These are phyloP conservation scores for Penicillium angulare DNA, from an alignment of 495 filamentous ascomycete species.

Conservation along the genomic window DNA sequence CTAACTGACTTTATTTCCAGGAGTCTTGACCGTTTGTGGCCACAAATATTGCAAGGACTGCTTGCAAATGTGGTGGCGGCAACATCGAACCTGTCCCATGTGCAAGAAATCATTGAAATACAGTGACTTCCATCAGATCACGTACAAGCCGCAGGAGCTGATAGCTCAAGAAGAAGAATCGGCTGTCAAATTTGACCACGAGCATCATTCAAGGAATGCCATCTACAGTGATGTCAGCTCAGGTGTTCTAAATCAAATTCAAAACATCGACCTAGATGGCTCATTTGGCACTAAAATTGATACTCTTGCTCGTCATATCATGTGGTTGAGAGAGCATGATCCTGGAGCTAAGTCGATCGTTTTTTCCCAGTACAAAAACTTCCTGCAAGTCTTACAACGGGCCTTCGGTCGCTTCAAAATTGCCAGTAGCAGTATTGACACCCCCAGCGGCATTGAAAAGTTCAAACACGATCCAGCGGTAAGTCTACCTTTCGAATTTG, in stretches of 20 bases:
- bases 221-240: conserved; percentile 79
- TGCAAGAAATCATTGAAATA: conserved; percentile 67
- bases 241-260: conserved; percentile 72
- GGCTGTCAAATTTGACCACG: conserved; percentile 25
- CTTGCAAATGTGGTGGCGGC: conserved; percentile 69
- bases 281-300: conserved; percentile 90
- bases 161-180: conserved; percentile 64
- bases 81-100: conserved; percentile 65
- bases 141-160: conserved; percentile 72
- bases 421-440: conserved; percentile 64
- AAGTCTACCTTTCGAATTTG: conserved; percentile 14
- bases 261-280: conserved; percentile 70
- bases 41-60: conserved; percentile 90
- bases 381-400: conserved; percentile 67
- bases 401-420: conserved; percentile 71
- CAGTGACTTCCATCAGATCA: conserved; percentile 76
- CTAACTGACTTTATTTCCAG: conserved; percentile 20
- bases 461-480: conserved; percentile 73
- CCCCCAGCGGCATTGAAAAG: conserved; percentile 58
- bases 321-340: conserved; percentile 82
- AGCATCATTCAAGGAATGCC: conserved; percentile 35
- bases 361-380: conserved; percentile 84
- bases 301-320: conserved; percentile 72
- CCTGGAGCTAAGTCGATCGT: conserved; percentile 86
- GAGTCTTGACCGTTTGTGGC: conserved; percentile 82